These are phyloP conservation scores for Wallacemonas sp. DNA, from an alignment of 208 protist genomes.

Conservation along the genomic window DNA sequence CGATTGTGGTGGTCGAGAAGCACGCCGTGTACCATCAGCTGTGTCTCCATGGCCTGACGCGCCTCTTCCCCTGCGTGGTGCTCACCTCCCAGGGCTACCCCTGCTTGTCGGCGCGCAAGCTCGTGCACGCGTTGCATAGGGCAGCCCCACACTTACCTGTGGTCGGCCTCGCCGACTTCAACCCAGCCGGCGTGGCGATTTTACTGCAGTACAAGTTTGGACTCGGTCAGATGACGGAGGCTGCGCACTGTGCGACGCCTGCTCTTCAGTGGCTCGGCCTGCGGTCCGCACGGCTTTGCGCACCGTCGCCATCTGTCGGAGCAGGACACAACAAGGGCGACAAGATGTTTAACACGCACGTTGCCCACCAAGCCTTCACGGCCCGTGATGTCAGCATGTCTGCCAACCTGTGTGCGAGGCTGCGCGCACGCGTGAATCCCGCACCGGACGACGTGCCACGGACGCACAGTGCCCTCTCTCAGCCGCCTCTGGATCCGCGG, in stretches of 20 bases:
- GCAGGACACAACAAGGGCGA: too few relatives aligned
- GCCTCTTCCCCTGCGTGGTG: constrained; percentile 67
- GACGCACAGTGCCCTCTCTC: too few relatives aligned
- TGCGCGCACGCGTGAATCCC: not conserved
- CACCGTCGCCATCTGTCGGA: not conserved
- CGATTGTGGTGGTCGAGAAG: constrained; percentile 86
- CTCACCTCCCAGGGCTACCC: constrained; percentile 83
- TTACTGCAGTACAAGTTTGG: constrained; percentile 71
- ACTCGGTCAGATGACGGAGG: constrained; percentile 23
- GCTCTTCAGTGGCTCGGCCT: constrained; percentile 57
- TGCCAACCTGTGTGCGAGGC: constrained; percentile 25
- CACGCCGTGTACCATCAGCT: constrained; percentile 78
- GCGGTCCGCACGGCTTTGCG: constrained; percentile 21
- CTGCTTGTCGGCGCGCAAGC: constrained; percentile 57
- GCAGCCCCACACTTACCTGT: constrained; percentile 57
- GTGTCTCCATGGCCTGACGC: constrained; percentile 56
- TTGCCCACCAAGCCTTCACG: constrained; percentile 48
- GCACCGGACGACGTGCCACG: not conserved
- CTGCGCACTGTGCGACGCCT: constrained; percentile 25
- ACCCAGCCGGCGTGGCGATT: constrained; percentile 80
- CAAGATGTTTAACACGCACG: constrained; percentile 13
- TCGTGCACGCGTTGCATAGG: constrained; percentile 61
- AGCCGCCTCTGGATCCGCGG: too few relatives aligned
- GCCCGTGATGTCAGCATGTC: constrained; percentile 57
- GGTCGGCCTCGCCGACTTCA: constrained; percentile 80